Percentiles rank a stretch among this genome's conserved stretches.
Evolutionary conservation across 176 grass and related monocot species (phyloP).

Genomic region (Pontederia crassipes): DNA sequence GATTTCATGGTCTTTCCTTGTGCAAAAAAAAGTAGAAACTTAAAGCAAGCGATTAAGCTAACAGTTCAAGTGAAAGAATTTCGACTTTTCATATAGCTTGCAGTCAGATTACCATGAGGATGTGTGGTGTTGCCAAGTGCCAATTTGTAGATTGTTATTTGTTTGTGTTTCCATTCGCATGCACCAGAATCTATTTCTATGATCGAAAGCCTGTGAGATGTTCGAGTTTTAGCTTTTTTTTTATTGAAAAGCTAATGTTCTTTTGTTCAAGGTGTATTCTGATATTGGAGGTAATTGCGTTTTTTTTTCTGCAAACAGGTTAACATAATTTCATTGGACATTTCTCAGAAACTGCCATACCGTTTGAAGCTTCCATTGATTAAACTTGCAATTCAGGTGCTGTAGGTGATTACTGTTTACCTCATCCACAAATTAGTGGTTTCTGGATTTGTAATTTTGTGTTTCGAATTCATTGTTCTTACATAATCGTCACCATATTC

Average conservation of each 20-base stretch:
- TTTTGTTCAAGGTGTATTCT: neutral
- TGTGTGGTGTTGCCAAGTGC: no score
- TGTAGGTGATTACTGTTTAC: constrained; percentile 7
- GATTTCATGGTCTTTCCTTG: no score
- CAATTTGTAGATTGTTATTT: no score
- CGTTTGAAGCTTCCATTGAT: constrained; percentile 54
- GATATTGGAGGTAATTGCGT: neutral
- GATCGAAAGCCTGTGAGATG: constrained; percentile 18
- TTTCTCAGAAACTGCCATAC: constrained; percentile 61
- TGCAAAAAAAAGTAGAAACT: no score
- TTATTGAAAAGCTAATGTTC: neutral
- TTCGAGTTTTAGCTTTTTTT: neutral
- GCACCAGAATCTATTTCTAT: no score
- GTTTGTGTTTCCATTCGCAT: no score
- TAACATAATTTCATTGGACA: constrained; percentile 68
- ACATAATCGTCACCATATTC: neutral
- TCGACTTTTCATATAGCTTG: no score
- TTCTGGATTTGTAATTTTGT: neutral
- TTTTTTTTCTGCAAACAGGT: constrained; percentile 20
- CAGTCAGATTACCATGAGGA: no score
- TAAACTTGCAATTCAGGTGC: constrained; percentile 60
- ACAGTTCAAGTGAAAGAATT: no score
- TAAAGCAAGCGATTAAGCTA: no score
- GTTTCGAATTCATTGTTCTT: neutral
- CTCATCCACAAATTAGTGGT: neutral